phyloP scores from a whole-genome alignment of 768 basidiomycete species.

The Rhodocollybia butyracea region DNA sequence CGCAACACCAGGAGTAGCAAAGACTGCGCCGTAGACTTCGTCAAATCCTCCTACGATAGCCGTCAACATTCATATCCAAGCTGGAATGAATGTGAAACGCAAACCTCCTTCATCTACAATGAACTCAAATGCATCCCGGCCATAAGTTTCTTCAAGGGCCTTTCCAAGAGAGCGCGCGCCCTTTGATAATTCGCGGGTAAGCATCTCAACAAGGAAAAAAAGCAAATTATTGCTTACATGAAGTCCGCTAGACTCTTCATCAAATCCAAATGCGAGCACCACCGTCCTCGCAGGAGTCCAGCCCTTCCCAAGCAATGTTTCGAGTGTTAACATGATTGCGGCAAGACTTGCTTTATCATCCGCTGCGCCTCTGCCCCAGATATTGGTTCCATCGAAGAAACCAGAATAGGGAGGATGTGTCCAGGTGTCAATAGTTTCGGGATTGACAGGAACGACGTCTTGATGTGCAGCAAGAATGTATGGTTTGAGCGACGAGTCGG shows the following conservation, averaged over 20 bases:
- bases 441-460: conserved; percentile 56
- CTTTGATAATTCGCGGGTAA: conserved; percentile 16
- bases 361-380: conserved; percentile 54
- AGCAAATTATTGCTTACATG: conserved; percentile 19
- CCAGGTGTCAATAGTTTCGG: conserved; percentile 42
- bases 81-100: neutral
- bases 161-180: conserved; percentile 35
- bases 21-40: conserved; percentile 28
- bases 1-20: conserved; percentile 43
- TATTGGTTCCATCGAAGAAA: conserved; percentile 40
- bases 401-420: conserved; percentile 49
- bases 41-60: conserved; percentile 12
- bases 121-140: conserved; percentile 51
- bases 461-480: conserved; percentile 59
- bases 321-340: conserved; percentile 25
- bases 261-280: conserved; percentile 37
- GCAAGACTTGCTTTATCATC: conserved; percentile 55
- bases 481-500: conserved; percentile 59
- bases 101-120: conserved; percentile 60
- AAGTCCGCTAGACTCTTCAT: conserved; percentile 45
- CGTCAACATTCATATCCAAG: no score
- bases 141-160: conserved; percentile 46
- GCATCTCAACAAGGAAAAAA: no score
- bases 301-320: conserved; percentile 10
- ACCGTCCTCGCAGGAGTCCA: conserved; percentile 20